Evolutionary conservation across 805 yeast genomes (phyloP), one percentile per base, ranked within the genome.

Genomic region (Wickerhamomyces silvicola): DNA sequence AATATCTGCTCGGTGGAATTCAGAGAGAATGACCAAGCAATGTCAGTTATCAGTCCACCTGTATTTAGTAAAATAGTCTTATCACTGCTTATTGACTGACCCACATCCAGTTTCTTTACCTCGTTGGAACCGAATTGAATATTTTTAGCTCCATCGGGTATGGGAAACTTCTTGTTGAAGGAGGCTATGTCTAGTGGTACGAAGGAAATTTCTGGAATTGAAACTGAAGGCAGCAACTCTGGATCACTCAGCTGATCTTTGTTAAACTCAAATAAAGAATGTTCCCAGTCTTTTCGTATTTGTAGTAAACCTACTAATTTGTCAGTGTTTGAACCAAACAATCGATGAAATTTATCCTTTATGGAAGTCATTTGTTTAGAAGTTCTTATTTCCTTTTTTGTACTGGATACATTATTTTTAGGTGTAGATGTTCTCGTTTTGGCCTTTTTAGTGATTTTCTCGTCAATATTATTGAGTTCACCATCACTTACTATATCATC

Each of bases 1-100:
- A 79, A 45, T 37, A 62, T 66, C 35, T 67, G 73, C 7, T 35
- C 31, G 2, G 38, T 38, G n/a, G 38, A 41, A 3, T 45, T 38
- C 17, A 22, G 53, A 32, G 34, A 39, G 1, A 59, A 62, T 6
- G 64, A 43, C 85, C 85, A 79, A 8, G 69, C 66, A 36, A 70
- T 46, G 14, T 73, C 68, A 0, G 81, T 68, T 1, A 76, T 57
- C 7, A 66, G 52, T 0, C 74, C 72, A 1, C 82, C 81, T 0
- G 65, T 57, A 42, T 73, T 72, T 12, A 70, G 30, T 2, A 71
- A 55, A 8, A 60, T 45, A 0, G 72, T 71, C 12, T 48, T 53
- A 18, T 70, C 54, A 6, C 46, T 33, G 2, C 18, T 12, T 1
- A 30, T 12, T 2, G 33, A 37, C 5, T 41, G 50, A 15, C 46